These are phyloP conservation scores for Ramalina peruviana DNA, from an alignment of 495 filamentous ascomycete genomes.

Conservation along the genomic window DNA sequence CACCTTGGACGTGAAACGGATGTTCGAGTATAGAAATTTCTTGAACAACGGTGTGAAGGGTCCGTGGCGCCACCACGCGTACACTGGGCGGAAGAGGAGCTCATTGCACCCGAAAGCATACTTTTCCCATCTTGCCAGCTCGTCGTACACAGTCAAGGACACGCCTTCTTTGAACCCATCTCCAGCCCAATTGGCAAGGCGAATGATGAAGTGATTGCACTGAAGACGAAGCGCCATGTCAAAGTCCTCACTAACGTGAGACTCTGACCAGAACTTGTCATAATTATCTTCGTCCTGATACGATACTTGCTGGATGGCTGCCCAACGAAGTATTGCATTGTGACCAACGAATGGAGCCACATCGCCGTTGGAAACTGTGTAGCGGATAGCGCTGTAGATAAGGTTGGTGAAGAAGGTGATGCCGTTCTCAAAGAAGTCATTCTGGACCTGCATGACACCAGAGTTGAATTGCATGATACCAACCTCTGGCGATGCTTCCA, in stretches of 20 bases:
- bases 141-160: slow-evolving; percentile 74
- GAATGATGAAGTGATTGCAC: slow-evolving; percentile 57
- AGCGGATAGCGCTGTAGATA: slow-evolving; percentile 65
- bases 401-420: slow-evolving; percentile 81
- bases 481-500: slow-evolving; percentile 68
- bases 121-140: slow-evolving; percentile 73
- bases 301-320: slow-evolving; percentile 60
- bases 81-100: slow-evolving; percentile 50
- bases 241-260: slow-evolving; percentile 71
- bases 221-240: slow-evolving; percentile 77
- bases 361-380: slow-evolving; percentile 69
- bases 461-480: slow-evolving; percentile 72
- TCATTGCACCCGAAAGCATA: slow-evolving; percentile 80
- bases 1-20: slow-evolving; percentile 66
- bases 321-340: slow-evolving; percentile 71
- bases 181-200: slow-evolving; percentile 58
- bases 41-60: slow-evolving; percentile 68
- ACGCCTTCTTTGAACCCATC: slow-evolving; percentile 78
- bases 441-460: slow-evolving; percentile 68
- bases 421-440: slow-evolving; percentile 61
- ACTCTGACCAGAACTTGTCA: slow-evolving; percentile 76
- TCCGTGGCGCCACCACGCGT: slow-evolving; percentile 36
- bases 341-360: slow-evolving; percentile 64
- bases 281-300: slow-evolving; percentile 50
- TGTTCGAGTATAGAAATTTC: slow-evolving; percentile 54